Evolutionary conservation across 768 basidiomycete species (phyloP).

Genomic region (Mrakia blollopis): DNA sequence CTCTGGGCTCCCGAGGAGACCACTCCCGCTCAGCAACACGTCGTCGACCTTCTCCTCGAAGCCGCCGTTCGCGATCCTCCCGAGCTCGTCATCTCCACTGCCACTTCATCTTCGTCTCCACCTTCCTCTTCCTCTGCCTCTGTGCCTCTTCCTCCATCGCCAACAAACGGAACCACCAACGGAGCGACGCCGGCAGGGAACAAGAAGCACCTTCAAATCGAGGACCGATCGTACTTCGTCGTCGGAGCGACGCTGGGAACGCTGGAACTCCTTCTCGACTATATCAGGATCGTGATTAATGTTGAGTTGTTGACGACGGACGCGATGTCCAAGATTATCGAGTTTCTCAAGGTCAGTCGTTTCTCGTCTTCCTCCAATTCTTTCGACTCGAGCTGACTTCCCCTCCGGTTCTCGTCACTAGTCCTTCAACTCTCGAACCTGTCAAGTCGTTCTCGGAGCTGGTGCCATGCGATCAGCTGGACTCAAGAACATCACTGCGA

Average conservation of each 20-base stretch:
- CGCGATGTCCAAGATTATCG: slow-evolving; percentile 87
- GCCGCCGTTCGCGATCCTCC: slow-evolving; percentile 75
- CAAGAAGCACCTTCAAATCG: slow-evolving; percentile 60
- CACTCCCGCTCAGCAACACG: slow-evolving; percentile 58
- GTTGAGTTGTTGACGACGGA: slow-evolving; percentile 85
- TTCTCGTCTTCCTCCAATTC: not conserved
- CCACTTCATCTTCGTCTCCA: slow-evolving; percentile 28
- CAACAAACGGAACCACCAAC: not conserved
- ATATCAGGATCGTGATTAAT: slow-evolving; percentile 81
- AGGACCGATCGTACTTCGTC: slow-evolving; percentile 76
- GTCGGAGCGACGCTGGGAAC: slow-evolving; percentile 79
- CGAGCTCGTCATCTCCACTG: slow-evolving; percentile 54
- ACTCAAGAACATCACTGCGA: slow-evolving; percentile 95
- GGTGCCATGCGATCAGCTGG: slow-evolving; percentile 99
- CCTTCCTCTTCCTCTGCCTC: slow-evolving; percentile 2
- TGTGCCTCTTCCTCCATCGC: slow-evolving; percentile 35
- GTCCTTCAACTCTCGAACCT: slow-evolving; percentile 95
- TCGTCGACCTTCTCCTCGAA: slow-evolving; percentile 68
- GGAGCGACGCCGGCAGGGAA: slow-evolving; percentile 31
- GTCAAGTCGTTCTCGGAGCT: slow-evolving; percentile 95
- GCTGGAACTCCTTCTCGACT: slow-evolving; percentile 65
- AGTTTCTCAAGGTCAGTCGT: slow-evolving; percentile 68
- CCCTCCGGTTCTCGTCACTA: slow-evolving; percentile 30
- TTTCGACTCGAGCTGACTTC: not conserved
- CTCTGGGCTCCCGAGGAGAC: slow-evolving; percentile 84